Evolutionary conservation across 1,284 basidiomycete species (phyloP), one percentile per base, ranked within the genome.

Genomic region (Leccinum cinnamomeum): DNA sequence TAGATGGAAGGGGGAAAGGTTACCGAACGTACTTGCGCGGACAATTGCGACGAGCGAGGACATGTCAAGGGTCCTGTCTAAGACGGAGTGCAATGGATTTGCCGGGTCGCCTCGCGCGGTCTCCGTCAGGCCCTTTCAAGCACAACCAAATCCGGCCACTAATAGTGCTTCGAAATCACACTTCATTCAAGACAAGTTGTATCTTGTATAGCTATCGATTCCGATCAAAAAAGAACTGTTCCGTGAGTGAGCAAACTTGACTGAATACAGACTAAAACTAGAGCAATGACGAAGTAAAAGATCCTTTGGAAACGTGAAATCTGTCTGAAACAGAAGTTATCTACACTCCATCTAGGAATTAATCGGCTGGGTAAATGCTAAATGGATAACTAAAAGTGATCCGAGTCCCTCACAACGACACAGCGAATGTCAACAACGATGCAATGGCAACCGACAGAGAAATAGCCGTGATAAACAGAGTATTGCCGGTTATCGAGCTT

Each of bases 1-100:
- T 60, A 8, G 25, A 62, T 48, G n/a, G 25, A 35, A 33, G 48
- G 6, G 33, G 3, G 39, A 28, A 50, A 57, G 51, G 37, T 23
- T 44, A 53, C 48, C 50, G 55, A 14, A 62, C 84, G 64, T 74
- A 88, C 86, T 87, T 64, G 77, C 76, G 64, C 82, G 83, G 67
- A 85, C 81, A 56, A 75, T 76, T 50, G 76, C 75, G 69, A 86
- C 82, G 60, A 88, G 77, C 30, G 87, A 88, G 69, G 84, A 74
- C 84, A 86, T 85, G 68, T 62, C 64, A 61, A 62, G 53, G 46
- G 41, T 37, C 37, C 37, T 57, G 60, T 37, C 53, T 58, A 51
- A 51, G 59, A 53, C 53, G 39, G 23, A 57, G 56, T 33, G 53
- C 5, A 5, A 33, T 25, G 20, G 11, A 53, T 39, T 55, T 51